Base-by-base conservation (phyloP, 345 rosid genomes). In the Melaleuca quinquenervia region DNA sequence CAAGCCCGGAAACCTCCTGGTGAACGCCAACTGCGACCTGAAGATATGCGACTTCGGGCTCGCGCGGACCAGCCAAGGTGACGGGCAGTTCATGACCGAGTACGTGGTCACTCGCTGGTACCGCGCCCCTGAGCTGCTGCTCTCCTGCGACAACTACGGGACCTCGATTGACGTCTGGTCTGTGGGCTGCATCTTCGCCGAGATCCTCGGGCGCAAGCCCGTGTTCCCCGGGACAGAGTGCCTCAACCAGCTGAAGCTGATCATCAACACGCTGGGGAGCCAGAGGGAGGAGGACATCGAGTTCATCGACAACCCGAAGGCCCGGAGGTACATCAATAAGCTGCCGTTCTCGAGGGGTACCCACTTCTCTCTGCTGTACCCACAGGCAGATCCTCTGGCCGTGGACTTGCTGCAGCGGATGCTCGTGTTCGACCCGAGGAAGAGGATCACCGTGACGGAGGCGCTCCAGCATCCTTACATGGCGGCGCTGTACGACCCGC, bases 41-140 rank as follows among this genome's bases (percentile, higher is more conserved):
- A 96, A 96, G 91, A 96, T 94, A 82, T 91, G 98, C 58, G 98
- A 97, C 91, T 95, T 97, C 52, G 98, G 99, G 21, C 91, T 96
- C 27, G 96, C 99, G 0, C 91, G 98, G 78, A 95, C 96, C 32
- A 93, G 93, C 89, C 89, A 87, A 83, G 95, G 94, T 29, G 90
- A 90, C 78, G 95, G 90, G 84, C 95, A 94, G 92, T 93, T 93
- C 91, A 97, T 97, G 98, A 96, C 98, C 0, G 96, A 94, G 87
- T 95, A 96, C 76, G 98, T 94, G 45, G 99, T 94, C 50, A 96
- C 98, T 13, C 96, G 98, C 48, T 96, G 98, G 98, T 96, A 96
- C 88, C 93, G 98, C 64, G 99, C 98, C 64, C 98, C 99, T 1
- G 98, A 95, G 87, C 97, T 96, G 50, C 98, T 96, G 56, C 96